phyloP scores from a whole-genome alignment of 2,329 filamentous ascomycete species.

The Colletotrichum zoysiae region DNA sequence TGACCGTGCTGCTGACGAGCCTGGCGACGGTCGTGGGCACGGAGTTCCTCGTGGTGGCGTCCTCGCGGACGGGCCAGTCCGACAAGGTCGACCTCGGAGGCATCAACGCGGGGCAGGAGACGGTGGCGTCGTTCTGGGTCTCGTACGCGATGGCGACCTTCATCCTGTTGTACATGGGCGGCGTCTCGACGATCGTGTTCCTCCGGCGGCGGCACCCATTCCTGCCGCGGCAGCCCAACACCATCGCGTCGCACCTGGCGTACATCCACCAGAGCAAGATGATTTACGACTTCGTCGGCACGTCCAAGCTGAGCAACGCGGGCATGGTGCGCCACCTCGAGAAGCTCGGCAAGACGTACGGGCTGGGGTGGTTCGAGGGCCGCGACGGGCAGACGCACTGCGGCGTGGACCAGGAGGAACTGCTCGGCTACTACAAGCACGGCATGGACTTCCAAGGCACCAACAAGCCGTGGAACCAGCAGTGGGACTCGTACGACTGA shows the following conservation, averaged over 20 bases:
- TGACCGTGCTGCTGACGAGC: constrained; percentile 77
- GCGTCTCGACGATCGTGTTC: constrained; percentile 72
- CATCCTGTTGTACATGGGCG: constrained; percentile 75
- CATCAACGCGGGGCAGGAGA: constrained; percentile 69
- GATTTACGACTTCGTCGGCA: constrained; percentile 81
- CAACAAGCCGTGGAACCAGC: constrained; percentile 65
- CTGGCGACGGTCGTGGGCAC: constrained; percentile 74
- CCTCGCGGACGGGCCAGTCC: constrained; percentile 32
- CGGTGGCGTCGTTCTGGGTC: constrained; percentile 73
- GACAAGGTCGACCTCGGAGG: constrained; percentile 41
- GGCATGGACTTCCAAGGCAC: constrained; percentile 64
- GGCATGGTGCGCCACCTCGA: constrained; percentile 74
- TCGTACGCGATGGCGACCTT: constrained; percentile 71
- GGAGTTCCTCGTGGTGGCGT: constrained; percentile 63
- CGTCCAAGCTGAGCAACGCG: constrained; percentile 70
- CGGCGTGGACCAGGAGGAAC: constrained; percentile 82
- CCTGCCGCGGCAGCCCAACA: constrained; percentile 82
- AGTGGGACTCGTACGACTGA: constrained; percentile 51
- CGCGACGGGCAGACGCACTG: constrained; percentile 80
- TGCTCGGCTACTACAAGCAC: constrained; percentile 74
- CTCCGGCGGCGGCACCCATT: constrained; percentile 75
- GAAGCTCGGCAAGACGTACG: constrained; percentile 75
- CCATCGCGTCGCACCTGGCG: constrained; percentile 80
- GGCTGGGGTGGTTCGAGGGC: constrained; percentile 81
- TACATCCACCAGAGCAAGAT: constrained; percentile 87